Conservation (phyloP, 192 early-diverging fungal species). For the Coemansia sp. region DNA sequence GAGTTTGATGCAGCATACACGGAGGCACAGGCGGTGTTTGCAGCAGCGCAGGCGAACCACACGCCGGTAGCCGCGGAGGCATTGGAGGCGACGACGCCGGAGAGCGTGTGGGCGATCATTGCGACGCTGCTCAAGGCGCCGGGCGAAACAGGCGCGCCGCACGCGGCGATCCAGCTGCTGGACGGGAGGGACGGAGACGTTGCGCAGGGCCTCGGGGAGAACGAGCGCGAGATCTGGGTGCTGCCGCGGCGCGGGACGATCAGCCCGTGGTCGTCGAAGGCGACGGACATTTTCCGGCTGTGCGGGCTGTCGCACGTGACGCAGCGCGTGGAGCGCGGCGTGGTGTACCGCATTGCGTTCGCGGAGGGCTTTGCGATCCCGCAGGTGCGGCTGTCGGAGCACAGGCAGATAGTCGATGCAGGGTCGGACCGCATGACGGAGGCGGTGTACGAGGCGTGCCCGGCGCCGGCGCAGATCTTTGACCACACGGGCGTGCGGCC, state of each 20-base stretch:
- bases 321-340: constrained; percentile 86
- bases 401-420: constrained; percentile 51
- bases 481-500: constrained; percentile 59
- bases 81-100: constrained; percentile 11
- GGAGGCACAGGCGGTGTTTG: constrained; percentile 33
- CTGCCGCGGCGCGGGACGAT: constrained; percentile 95
- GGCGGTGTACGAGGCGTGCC: constrained; percentile 62
- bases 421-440: constrained; percentile 97
- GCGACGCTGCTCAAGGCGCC: constrained; percentile 37
- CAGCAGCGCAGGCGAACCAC: constrained; percentile 37
- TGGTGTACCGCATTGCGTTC: constrained; percentile 66
- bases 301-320: constrained; percentile 79
- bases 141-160: constrained; percentile 21
- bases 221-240: constrained; percentile 52
- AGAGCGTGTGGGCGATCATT: constrained; percentile 30
- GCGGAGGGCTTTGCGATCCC: constrained; percentile 23
- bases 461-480: constrained; percentile 67
- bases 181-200: constrained; percentile 1
- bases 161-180: constrained; percentile 28
- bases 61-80: constrained; percentile 22
- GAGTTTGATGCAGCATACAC: constrained; percentile 50
- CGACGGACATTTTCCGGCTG: constrained; percentile 93
- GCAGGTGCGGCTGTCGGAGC: constrained; percentile 42
- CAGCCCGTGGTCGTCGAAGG: constrained; percentile 99
- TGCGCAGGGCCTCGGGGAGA: no score